A percentile compares a stretch with the other conserved stretches of the same genome.
Evolutionary conservation across 1,284 basidiomycete genomes (phyloP).

Genomic region (Puccinia polysora): DNA sequence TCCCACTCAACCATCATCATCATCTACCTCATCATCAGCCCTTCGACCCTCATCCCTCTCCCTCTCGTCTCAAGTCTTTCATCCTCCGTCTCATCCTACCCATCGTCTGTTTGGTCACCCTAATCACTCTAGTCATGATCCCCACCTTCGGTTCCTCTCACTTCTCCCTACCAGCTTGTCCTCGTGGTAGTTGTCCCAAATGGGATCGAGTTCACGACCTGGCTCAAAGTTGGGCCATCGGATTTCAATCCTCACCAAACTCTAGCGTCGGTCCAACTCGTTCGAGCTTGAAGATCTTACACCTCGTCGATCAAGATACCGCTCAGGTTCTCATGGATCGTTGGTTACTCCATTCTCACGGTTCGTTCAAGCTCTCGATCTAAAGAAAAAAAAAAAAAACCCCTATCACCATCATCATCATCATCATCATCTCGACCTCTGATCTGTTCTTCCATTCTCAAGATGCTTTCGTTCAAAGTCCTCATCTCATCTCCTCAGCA

Average conservation of each 20-base stretch:
- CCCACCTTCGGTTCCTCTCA: not conserved
- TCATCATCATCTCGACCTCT: not conserved
- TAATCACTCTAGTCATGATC: slow-evolving; percentile 5
- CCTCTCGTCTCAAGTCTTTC: slow-evolving; percentile 26
- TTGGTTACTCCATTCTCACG: slow-evolving; percentile 38
- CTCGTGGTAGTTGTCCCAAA: slow-evolving; percentile 14
- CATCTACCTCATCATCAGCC: not conserved
- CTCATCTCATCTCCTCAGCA: slow-evolving; percentile 27
- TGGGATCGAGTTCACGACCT: slow-evolving; percentile 34
- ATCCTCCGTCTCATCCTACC: slow-evolving; percentile 7
- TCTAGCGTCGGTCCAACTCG: not conserved
- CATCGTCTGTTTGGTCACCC: not conserved
- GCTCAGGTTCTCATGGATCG: slow-evolving; percentile 41
- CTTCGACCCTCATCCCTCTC: slow-evolving; percentile 5
- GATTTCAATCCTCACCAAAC: not conserved
- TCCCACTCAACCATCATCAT: no score
- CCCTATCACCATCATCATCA: no score
- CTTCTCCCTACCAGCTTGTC: slow-evolving; percentile 12
- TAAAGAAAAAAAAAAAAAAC: not conserved
- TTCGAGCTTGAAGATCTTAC: slow-evolving; percentile 30
- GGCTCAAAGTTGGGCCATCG: slow-evolving; percentile 28
- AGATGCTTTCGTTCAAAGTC: slow-evolving; percentile 30
- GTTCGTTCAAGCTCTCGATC: not conserved
- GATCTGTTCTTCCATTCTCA: not conserved
- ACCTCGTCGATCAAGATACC: slow-evolving; percentile 42